Base-by-base conservation (phyloP, 108 stramenopile species). In the Fistulifera solaris region DNA sequence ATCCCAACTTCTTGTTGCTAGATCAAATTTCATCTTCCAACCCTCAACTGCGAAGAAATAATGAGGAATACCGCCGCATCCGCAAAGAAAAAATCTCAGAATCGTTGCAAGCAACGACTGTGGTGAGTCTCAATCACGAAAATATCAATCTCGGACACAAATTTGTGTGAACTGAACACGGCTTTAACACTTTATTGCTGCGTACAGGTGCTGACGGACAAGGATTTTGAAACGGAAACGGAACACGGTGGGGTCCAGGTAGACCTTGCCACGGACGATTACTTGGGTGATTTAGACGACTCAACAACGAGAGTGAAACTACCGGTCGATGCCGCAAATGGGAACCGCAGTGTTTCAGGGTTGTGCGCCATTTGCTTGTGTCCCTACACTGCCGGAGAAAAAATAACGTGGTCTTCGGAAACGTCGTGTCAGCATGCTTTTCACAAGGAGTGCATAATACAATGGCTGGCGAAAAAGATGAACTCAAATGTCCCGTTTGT, bases 401-500 rank as follows among this genome's bases (percentile, higher is more conserved):
- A 35, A 41, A 69, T 80, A 12, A 65, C 72, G 2, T 80, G 65
- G 60, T 62, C 65, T 13, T 13, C 48, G 13, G 23, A 41, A 18
- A 25, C 15, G 6, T 23, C 74, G 0, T 95, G 94, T 61, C 67
- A 63, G 8, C 94, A 95, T 66, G 70, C 78, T 27, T 95, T 93
- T 67, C 94, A 95, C 60, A 66, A 53, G 21, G 80, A 85, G 4
- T 96, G 96, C 59, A 89, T 95, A 40, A 67, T 91, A 35, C 76
- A 71, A 8, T 96, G 96, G 96, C 62, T 95, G 53, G 73, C 80
- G 26, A 74, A 71, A 41, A 65, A 58, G 56, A 62, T 8, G 54
- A 59, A 42, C 66, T 63, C 40, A 59, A 71, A 54, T 80, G 79
- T 28, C 79, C 79, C 16, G 66, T 68, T 51, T 80, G 79, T 63